Conservation (phyloP, 2,329 filamentous ascomycete genomes). For the Fusarium illudens region DNA sequence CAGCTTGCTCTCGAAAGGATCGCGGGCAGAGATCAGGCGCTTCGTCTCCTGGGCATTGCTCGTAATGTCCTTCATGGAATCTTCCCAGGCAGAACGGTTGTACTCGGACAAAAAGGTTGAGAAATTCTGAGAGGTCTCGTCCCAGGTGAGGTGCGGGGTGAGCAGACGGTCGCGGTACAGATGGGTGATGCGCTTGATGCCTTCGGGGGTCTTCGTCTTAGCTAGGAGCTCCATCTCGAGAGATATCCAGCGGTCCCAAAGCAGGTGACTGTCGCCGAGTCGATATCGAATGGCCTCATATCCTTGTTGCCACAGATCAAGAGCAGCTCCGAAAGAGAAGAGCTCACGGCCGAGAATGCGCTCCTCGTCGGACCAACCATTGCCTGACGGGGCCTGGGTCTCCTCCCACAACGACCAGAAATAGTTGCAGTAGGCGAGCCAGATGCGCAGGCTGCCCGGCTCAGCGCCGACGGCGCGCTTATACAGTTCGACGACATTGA, state of each 20-base stretch:
- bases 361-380: conserved; percentile 71
- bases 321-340: conserved; percentile 72
- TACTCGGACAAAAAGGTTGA: conserved; percentile 79
- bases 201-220: conserved; percentile 61
- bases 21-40: conserved; percentile 67
- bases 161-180: conserved; percentile 75
- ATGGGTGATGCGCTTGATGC: conserved; percentile 71
- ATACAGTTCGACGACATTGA: conserved; percentile 76
- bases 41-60: conserved; percentile 70
- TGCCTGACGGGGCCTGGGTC: conserved; percentile 63
- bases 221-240: conserved; percentile 74
- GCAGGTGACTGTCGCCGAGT: conserved; percentile 76
- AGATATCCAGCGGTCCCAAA: conserved; percentile 83
- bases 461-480: conserved; percentile 75
- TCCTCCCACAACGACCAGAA: conserved; percentile 75
- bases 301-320: conserved; percentile 76
- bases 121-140: conserved; percentile 77
- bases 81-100: conserved; percentile 75
- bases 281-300: conserved; percentile 77
- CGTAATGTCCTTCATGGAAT: conserved; percentile 74
- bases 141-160: conserved; percentile 78
- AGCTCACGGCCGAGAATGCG: conserved; percentile 73
- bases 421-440: conserved; percentile 82
- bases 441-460: conserved; percentile 76
- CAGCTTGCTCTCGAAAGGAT: conserved; percentile 73